Evolutionary conservation across 257 asterid genomes (phyloP).

Genomic region (Eustoma russellianum): DNA sequence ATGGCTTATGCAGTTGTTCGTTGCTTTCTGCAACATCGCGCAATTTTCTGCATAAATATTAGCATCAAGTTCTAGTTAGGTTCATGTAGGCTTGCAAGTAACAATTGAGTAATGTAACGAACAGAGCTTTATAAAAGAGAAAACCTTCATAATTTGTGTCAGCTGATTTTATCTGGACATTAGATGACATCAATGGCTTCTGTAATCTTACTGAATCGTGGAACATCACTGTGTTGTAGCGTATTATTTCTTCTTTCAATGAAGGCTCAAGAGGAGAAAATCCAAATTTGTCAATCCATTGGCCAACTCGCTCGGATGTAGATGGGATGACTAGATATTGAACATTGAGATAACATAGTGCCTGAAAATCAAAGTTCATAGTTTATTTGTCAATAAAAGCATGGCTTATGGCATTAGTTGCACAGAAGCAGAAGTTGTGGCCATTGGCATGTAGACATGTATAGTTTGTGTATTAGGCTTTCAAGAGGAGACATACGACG

Average conservation of each 20-base stretch:
- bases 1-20: not conserved
- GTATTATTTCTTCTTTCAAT: constrained; percentile 26
- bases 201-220: constrained; percentile 37
- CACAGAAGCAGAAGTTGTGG: not conserved
- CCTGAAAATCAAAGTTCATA: constrained; percentile 13
- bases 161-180: constrained; percentile 8
- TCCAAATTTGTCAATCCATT: constrained; percentile 30
- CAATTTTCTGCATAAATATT: too few relatives aligned
- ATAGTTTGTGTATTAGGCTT: too few relatives aligned
- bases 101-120: too few relatives aligned
- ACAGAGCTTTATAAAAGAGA: not conserved
- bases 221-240: constrained; percentile 37
- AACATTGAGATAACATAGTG: constrained; percentile 33
- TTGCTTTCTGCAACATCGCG: not conserved
- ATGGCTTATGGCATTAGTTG: too few relatives aligned
- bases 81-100: too few relatives aligned
- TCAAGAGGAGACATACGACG: too few relatives aligned
- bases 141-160: constrained; percentile 1
- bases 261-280: constrained; percentile 12
- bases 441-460: not conserved
- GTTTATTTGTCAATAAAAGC: too few relatives aligned
- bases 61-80: too few relatives aligned
- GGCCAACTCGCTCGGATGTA: constrained; percentile 15
- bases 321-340: constrained; percentile 46
- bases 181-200: constrained; percentile 20